Conservation (phyloP, 805 yeast species). For the Lipomyces orientalis region DNA sequence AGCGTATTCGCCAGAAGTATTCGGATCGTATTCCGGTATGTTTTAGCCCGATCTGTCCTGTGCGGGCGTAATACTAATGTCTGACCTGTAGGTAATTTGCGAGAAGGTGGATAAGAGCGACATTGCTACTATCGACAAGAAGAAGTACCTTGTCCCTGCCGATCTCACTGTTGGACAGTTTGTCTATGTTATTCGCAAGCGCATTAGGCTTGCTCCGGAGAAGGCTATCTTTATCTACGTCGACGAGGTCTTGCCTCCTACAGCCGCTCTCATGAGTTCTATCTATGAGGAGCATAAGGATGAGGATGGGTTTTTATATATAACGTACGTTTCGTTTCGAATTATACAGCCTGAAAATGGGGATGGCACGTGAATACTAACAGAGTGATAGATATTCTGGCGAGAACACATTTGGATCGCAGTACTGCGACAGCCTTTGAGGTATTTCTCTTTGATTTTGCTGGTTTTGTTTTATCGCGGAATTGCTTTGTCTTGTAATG, state of each 20-base stretch:
- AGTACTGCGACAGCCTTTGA: constrained; percentile 16
- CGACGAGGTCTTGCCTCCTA: constrained; percentile 95
- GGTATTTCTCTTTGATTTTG: constrained; percentile 6
- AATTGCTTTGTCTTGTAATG: constrained; percentile 7
- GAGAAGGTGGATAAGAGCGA: constrained; percentile 97
- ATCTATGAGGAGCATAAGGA: constrained; percentile 97
- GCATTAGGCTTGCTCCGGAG: constrained; percentile 94
- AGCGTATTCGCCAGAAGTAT: constrained; percentile 86
- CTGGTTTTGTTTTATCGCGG: background rate
- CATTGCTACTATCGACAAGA: constrained; percentile 94
- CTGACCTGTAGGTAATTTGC: constrained; percentile 62
- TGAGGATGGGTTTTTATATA: constrained; percentile 95
- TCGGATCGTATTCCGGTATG: constrained; percentile 85
- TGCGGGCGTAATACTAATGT: background rate
- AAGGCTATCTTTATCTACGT: constrained; percentile 98
- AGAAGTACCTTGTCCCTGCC: constrained; percentile 94
- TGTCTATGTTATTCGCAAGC: constrained; percentile 95
- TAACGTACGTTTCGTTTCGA: constrained; percentile 60
- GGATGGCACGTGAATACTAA: background rate
- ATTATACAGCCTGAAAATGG: background rate
- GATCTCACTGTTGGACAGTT: constrained; percentile 98
- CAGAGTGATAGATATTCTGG: constrained; percentile 60
- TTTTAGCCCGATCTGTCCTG: background rate
- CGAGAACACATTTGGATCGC: constrained; percentile 89
- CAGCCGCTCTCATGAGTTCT: constrained; percentile 94